A percentile compares a stretch with the other conserved stretches of the same genome.
Evolutionary conservation across 768 basidiomycete genomes (phyloP).

Genomic region (Antrodiella citrinella): DNA sequence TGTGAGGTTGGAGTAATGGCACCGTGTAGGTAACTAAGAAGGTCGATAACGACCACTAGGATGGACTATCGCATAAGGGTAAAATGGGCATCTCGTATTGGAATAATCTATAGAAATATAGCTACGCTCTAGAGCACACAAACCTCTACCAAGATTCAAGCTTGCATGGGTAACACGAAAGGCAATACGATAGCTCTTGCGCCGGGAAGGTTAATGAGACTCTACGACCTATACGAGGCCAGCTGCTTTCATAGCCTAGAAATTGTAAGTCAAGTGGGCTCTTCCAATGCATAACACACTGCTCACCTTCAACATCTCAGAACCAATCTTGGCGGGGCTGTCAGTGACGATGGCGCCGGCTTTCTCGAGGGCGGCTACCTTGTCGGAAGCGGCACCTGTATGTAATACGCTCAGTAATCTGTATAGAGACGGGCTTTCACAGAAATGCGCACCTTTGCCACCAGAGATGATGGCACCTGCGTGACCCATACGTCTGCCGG

Average conservation of each 20-base stretch:
- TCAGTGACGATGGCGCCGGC: conserved; percentile 93
- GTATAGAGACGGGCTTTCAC: not conserved
- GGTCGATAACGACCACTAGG: too few species aligned
- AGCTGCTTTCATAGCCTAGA: conserved; percentile 71
- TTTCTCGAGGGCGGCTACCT: conserved; percentile 82
- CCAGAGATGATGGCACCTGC: conserved; percentile 98
- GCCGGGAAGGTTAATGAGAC: too few species aligned
- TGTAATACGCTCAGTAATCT: not conserved
- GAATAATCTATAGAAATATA: not conserved
- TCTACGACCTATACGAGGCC: conserved; percentile 50
- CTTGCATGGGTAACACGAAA: too few species aligned
- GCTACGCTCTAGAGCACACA: not conserved
- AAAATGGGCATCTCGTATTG: too few species aligned
- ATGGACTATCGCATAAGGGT: too few species aligned
- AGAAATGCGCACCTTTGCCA: conserved; percentile 69
- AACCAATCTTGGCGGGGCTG: conserved; percentile 92
- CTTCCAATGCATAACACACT: not conserved
- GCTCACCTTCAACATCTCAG: conserved; percentile 78
- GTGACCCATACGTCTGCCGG: conserved; percentile 96
- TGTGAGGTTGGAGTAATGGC: too few species aligned
- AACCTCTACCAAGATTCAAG: conserved; percentile 11
- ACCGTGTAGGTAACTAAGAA: too few species aligned
- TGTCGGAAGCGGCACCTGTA: conserved; percentile 88
- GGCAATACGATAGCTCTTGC: too few species aligned
- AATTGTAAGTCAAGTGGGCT: conserved; percentile 6